phyloP scores from a whole-genome alignment of 2,329 filamentous ascomycete species.

The Ophiocordyceps robertsii region DNA sequence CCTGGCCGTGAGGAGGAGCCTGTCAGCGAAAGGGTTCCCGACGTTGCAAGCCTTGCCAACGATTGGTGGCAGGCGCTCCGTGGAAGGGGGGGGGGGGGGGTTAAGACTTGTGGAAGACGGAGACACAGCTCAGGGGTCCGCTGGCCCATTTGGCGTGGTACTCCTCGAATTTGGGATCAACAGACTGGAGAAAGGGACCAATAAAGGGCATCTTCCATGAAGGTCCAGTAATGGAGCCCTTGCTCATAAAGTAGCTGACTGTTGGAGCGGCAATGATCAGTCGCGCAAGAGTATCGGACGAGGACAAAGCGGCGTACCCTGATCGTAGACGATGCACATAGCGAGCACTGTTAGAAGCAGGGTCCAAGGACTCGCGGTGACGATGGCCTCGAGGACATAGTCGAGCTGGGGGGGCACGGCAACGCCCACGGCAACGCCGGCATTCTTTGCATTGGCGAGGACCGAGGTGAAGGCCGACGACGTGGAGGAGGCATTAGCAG shows the following conservation, averaged over 20 bases:
- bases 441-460: constrained; percentile 45
- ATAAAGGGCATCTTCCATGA: constrained; percentile 72
- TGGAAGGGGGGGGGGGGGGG: too few relatives aligned
- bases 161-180: constrained; percentile 82
- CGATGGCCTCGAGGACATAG: constrained; percentile 38
- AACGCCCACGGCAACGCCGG: constrained; percentile 31
- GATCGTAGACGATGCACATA: constrained; percentile 70
- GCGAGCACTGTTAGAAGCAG: constrained; percentile 58
- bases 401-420: constrained; percentile 42
- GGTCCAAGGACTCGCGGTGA: constrained; percentile 45
- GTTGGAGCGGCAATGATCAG: constrained; percentile 1
- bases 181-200: constrained; percentile 86
- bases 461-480: constrained; percentile 59
- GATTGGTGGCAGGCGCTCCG: constrained; percentile 3
- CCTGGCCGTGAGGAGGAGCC: constrained; percentile 27
- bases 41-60: not conserved
- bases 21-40: too few relatives aligned
- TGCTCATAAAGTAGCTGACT: constrained; percentile 66
- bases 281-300: not conserved
- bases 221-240: constrained; percentile 65
- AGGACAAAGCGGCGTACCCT: constrained; percentile 47
- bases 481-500: constrained; percentile 45
- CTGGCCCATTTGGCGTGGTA: constrained; percentile 91
- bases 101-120: constrained; percentile 93
- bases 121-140: constrained; percentile 87